These are phyloP conservation scores for Phytophthora meadii DNA, from an alignment of 352 stramenopile genomes.

Conservation along the genomic window DNA sequence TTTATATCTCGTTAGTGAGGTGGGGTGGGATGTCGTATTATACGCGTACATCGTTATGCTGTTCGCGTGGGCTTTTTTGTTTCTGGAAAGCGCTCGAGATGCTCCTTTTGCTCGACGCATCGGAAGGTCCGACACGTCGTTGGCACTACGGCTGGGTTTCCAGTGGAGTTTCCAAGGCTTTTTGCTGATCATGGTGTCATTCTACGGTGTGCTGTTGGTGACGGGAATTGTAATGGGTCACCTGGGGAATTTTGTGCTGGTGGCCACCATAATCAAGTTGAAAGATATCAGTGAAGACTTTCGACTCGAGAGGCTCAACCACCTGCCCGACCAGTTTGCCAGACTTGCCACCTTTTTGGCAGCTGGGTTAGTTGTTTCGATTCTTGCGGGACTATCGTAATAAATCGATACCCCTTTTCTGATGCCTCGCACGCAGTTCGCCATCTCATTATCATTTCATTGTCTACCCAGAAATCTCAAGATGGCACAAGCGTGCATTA, in stretches of 20 bases:
- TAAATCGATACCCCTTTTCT: background rate
- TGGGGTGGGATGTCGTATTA: constrained; percentile 47
- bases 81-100: constrained; percentile 77
- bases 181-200: constrained; percentile 61
- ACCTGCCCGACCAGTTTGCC: constrained; percentile 63
- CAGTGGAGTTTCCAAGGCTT: constrained; percentile 71
- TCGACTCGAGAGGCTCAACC: constrained; percentile 64
- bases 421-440: too few species aligned
- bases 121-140: constrained; percentile 48
- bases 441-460: too few species aligned
- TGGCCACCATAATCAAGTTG: constrained; percentile 60
- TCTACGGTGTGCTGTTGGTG: constrained; percentile 66
- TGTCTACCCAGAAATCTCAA: too few species aligned
- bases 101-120: constrained; percentile 74
- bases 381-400: constrained; percentile 49
- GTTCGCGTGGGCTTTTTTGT: constrained; percentile 63
- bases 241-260: constrained; percentile 70
- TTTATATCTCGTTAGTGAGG: constrained; percentile 53
- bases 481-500: too few species aligned
- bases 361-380: constrained; percentile 60
- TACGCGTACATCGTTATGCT: constrained; percentile 75
- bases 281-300: constrained; percentile 80
- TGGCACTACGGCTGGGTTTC: constrained; percentile 65
- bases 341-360: constrained; percentile 52
- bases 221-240: constrained; percentile 60